Percentiles rank a stretch among this genome's conserved stretches.
Conservation (phyloP, 169 alveolate species). For the Plasmodium inui region DNA sequence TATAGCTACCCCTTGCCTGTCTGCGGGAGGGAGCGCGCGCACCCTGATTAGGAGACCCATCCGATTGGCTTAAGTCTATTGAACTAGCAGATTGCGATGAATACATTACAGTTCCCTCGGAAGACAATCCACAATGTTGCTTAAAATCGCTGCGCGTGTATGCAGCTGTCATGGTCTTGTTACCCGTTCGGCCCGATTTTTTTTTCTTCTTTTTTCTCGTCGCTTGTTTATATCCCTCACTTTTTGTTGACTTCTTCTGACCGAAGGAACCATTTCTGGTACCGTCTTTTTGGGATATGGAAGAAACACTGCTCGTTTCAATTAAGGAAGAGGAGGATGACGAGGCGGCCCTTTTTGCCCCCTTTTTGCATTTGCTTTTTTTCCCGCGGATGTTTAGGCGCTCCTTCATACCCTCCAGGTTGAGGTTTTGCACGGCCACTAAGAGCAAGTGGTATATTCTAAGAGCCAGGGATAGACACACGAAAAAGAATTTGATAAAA, state of each 20-base stretch:
- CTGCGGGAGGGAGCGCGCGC: neutral
- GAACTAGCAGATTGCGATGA: conserved; percentile 17
- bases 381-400: conserved; percentile 5
- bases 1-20: neutral
- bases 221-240: neutral
- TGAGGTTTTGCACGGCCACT: neutral
- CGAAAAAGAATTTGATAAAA: conserved; percentile 25
- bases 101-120: conserved; percentile 11
- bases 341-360: neutral
- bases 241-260: neutral
- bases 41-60: neutral
- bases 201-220: neutral
- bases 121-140: conserved; percentile 3
- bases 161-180: neutral
- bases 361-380: neutral
- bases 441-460: conserved; percentile 14
- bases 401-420: neutral
- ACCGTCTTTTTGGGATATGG: neutral
- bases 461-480: conserved; percentile 4
- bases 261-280: neutral
- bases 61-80: conserved; percentile 1
- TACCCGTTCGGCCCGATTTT: neutral
- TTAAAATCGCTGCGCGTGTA: neutral
- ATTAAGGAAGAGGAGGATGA: conserved; percentile 34
- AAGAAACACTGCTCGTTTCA: conserved; percentile 37